phyloP scores from a whole-genome alignment of 1,139 yeast species.

The Debaryomyces coudertii region DNA sequence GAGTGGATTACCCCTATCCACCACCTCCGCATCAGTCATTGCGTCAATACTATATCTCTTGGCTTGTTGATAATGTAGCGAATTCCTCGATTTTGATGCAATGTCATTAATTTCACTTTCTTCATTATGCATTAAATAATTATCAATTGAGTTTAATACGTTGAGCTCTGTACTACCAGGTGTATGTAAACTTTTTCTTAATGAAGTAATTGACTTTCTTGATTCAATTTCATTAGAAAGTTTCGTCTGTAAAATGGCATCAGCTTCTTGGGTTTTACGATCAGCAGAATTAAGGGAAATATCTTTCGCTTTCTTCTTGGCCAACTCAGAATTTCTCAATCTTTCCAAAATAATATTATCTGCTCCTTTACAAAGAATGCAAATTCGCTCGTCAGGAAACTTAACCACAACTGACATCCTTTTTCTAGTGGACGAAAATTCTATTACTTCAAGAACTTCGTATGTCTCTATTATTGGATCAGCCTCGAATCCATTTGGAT shows the following conservation, averaged over 20 bases:
- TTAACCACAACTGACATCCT: constrained; percentile 89
- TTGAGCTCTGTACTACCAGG: constrained; percentile 22
- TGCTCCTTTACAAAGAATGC: constrained; percentile 91
- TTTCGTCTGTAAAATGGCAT: constrained; percentile 60
- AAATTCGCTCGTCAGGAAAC: constrained; percentile 78
- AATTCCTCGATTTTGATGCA: constrained; percentile 60
- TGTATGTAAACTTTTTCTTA: constrained; percentile 36
- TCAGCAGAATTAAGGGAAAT: constrained; percentile 60
- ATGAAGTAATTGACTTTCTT: constrained; percentile 29
- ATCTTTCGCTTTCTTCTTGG: constrained; percentile 63
- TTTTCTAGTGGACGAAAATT: constrained; percentile 85
- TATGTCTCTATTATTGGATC: constrained; percentile 69
- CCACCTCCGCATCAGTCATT: background rate
- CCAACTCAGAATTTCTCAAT: constrained; percentile 59
- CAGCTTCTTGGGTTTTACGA: constrained; percentile 82
- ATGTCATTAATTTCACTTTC: constrained; percentile 64
- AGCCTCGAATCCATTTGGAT: constrained; percentile 76
- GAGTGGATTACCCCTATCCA: background rate
- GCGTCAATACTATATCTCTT: constrained; percentile 52
- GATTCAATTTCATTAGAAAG: constrained; percentile 39
- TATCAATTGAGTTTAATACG: constrained; percentile 55
- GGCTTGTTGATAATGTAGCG: constrained; percentile 64
- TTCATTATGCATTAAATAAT: constrained; percentile 53
- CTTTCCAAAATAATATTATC: constrained; percentile 89
- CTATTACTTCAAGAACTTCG: constrained; percentile 76